Conservation (phyloP, 2,329 filamentous ascomycete species). For the Diaporthe vaccinii region DNA sequence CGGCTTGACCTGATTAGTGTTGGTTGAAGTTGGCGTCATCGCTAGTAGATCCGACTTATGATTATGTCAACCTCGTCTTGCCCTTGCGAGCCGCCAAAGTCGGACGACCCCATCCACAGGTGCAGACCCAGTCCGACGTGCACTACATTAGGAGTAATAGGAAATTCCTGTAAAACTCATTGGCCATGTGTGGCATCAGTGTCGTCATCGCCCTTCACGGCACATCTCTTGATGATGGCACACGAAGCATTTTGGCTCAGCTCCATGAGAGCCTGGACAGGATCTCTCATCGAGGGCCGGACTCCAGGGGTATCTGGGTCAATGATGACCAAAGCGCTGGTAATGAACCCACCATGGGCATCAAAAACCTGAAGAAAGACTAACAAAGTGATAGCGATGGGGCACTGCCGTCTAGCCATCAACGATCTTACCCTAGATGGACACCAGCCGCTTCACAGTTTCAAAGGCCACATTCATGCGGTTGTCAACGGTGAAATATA, state of each 20-base stretch:
- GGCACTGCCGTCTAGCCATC: constrained; percentile 65
- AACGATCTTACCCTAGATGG: constrained; percentile 64
- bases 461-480: constrained; percentile 60
- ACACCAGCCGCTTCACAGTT: constrained; percentile 60
- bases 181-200: constrained; percentile 22
- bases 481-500: constrained; percentile 75
- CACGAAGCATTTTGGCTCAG: constrained; percentile 17
- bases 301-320: constrained; percentile 49
- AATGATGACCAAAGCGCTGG: constrained; percentile 42
- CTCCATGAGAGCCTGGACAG: constrained; percentile 46
- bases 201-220: constrained; percentile 18
- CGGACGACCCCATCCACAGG: background rate
- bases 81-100: background rate
- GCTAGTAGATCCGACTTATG: background rate
- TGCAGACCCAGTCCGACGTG: no score
- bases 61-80: no score
- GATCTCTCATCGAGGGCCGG: constrained; percentile 51
- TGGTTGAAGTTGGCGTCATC: constrained; percentile 6
- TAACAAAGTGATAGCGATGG: constrained; percentile 51
- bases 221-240: constrained; percentile 1
- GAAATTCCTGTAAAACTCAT: fast-evolving
- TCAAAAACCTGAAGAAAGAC: constrained; percentile 22
- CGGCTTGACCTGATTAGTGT: constrained; percentile 8
- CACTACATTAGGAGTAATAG: background rate
- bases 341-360: background rate